Percentiles rank a stretch among this genome's conserved stretches.
Evolutionary conservation across 2,329 filamentous ascomycete genomes (phyloP).

Genomic region (Cercospora sesami): DNA sequence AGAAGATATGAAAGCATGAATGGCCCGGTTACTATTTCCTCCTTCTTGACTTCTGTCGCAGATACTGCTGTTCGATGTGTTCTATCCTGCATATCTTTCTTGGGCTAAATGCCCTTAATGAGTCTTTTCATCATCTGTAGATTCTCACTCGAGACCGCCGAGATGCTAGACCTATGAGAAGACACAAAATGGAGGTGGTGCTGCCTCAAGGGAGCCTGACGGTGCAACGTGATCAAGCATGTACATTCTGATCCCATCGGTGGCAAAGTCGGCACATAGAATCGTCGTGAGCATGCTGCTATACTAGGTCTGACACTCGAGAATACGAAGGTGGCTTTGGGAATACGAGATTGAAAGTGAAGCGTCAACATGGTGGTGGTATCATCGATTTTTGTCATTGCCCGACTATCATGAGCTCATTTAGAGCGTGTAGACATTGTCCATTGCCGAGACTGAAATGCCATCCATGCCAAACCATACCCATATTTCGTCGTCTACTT

Average conservation of each 20-base stretch:
- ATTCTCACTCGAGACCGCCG: background rate
- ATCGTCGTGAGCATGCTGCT: background rate
- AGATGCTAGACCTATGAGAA: background rate
- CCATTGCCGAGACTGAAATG: constrained; percentile 1
- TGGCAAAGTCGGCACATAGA: background rate
- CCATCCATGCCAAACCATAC: constrained; percentile 3
- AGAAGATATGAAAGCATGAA: background rate
- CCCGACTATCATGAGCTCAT: constrained; percentile 7
- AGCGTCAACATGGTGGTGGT: background rate
- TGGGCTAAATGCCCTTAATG: too few relatives aligned
- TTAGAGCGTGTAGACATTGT: background rate
- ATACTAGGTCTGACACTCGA: background rate
- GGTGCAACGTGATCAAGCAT: background rate
- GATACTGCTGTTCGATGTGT: too few relatives aligned
- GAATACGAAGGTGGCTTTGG: background rate
- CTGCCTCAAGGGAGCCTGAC: background rate
- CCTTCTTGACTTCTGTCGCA: background rate
- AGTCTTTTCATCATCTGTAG: background rate
- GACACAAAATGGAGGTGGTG: background rate
- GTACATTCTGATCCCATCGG: background rate
- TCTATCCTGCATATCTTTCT: too few relatives aligned
- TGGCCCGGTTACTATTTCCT: background rate
- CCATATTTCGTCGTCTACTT: constrained; percentile 63
- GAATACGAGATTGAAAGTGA: background rate
- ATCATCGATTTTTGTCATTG: constrained; percentile 8